phyloP scores from a whole-genome alignment of 2,329 filamentous ascomycete species.

The Sarocladiaceae sp. region DNA sequence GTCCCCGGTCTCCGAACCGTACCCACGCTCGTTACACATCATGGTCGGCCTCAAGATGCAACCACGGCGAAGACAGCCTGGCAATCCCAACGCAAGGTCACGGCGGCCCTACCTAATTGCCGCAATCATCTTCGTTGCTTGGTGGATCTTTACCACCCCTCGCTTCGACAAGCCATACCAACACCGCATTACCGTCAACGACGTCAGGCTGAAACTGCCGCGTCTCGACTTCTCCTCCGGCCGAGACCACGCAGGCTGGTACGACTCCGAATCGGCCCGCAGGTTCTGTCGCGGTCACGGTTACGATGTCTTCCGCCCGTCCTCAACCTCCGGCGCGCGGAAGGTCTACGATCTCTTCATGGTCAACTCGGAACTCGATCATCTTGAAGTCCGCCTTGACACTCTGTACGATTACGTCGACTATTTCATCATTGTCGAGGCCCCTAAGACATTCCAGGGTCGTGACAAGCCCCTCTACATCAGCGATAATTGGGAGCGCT shows the following conservation, averaged over 20 bases:
- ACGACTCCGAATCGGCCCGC: constrained; percentile 21
- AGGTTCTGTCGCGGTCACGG: constrained; percentile 19
- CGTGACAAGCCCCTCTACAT: constrained; percentile 30
- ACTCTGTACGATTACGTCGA: constrained; percentile 53
- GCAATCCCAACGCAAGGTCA: neutral
- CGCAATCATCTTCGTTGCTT: neutral
- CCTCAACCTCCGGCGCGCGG: constrained; percentile 10
- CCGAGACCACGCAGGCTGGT: constrained; percentile 19
- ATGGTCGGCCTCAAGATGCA: constrained; percentile 8
- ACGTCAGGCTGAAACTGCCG: constrained; percentile 19
- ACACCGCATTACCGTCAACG: constrained; percentile 16
- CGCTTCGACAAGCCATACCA: constrained; percentile 8
- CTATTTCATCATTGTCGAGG: constrained; percentile 60
- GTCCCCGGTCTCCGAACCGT: constrained; percentile 2
- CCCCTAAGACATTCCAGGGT: constrained; percentile 37
- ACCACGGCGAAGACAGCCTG: constrained; percentile 6
- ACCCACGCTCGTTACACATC: constrained; percentile 9
- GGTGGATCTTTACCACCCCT: constrained; percentile 3
- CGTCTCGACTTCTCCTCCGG: constrained; percentile 18
- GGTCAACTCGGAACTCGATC: constrained; percentile 58
- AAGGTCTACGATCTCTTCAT: constrained; percentile 46
- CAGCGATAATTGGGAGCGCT: constrained; percentile 40
- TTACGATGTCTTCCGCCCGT: constrained; percentile 9
- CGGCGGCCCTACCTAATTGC: constrained; percentile 6
- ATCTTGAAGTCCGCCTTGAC: constrained; percentile 57